Conservation (phyloP, 306 rosid species). For the Luffa acutangula region DNA sequence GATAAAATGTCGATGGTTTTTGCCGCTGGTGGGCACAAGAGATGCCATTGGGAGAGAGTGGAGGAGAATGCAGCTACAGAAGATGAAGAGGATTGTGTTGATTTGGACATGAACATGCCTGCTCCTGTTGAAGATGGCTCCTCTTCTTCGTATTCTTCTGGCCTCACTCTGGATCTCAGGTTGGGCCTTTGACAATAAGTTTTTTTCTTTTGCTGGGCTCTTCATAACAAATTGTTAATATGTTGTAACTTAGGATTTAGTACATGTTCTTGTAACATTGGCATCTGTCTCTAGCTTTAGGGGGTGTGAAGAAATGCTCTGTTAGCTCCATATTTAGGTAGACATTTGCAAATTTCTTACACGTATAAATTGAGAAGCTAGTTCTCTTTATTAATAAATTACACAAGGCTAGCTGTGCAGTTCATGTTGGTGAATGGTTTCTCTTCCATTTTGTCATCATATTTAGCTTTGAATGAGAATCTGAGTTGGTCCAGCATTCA, state of each 20-base stretch:
- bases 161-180: slow-evolving; percentile 51
- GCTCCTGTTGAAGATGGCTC: slow-evolving; percentile 21
- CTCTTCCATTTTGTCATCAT: background rate
- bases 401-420: background rate
- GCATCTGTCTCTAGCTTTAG: background rate
- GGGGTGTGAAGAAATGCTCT: background rate
- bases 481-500: background rate
- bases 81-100: background rate
- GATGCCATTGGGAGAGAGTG: slow-evolving; percentile 56
- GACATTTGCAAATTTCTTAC: background rate
- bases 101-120: slow-evolving; percentile 52
- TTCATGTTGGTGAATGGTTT: background rate
- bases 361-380: background rate
- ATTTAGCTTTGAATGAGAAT: background rate
- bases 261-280: background rate
- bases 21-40: slow-evolving; percentile 52
- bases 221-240: background rate
- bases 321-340: background rate
- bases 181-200: slow-evolving; percentile 33
- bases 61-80: slow-evolving; percentile 15
- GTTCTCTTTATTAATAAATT: slow-evolving; percentile 9
- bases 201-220: background rate
- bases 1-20: slow-evolving; percentile 9
- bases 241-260: slow-evolving; percentile 1
- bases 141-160: slow-evolving; percentile 19